Evolutionary conservation across 225 moss, liverwort and hornwort species (phyloP), one percentile per base, ranked within the genome.

Genomic region (Climacium dendroides): DNA sequence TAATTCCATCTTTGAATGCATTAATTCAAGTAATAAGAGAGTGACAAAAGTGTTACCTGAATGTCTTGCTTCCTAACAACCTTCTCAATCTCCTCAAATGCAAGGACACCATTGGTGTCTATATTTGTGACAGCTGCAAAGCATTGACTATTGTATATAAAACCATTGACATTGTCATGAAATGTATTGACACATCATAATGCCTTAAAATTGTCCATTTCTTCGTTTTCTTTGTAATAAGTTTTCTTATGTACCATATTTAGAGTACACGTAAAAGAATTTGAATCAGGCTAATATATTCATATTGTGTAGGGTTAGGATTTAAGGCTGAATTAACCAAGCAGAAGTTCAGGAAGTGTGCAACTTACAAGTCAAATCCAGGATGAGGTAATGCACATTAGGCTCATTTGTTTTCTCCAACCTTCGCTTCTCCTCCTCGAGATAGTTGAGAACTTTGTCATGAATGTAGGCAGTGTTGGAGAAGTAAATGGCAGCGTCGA

Each of bases 401-500:
- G 85, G 58, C 29, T 87, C 88, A 28, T 67, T 69, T 8, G 24
- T 65, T 10, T 34, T 83, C 22, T 41, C 59, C 58, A 83, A 41
- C 47, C 71, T 89, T 37, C 84, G 91, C 78, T 88, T 87, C 57
- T 90, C 89, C 1, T 91, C 92, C 45, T 90, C 88, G 7, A 96
- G 83, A 57, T 93, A 94, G 23, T 89, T 76, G 28, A 96, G 0
- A 41, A 92, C 85, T 84, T 90, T 90, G 50, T 97, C 96, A 14
- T 90, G 89, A 20, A 97, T 62, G 86, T 96, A 96, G 52, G 95
- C 87, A 34, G 94, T 84, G 59, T 97, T 97, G 28, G 97, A 94
- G 87, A 97, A 97, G 89, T 96, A 96, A 50, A 96, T 80, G 70
- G 96, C 76, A 7, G 92, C 87, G 75, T 97, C 96, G 6, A 97